Base-by-base conservation (phyloP, 352 stramenopile genomes). In the Globisporangium nunn region DNA sequence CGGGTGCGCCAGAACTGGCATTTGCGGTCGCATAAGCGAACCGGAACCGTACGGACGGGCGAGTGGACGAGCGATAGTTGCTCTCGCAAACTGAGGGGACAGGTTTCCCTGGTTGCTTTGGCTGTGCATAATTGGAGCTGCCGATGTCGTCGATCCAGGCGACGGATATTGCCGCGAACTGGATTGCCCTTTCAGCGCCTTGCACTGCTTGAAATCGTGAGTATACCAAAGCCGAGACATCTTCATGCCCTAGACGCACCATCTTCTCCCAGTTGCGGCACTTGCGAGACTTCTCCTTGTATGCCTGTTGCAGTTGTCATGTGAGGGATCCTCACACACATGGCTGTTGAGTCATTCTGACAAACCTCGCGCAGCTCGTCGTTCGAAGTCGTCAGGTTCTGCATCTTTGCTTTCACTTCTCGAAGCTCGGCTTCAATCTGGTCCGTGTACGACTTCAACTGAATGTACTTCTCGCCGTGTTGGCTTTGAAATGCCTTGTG, bases 221-320 rank as follows among this genome's bases (percentile, higher is more conserved):
- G 35, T 14, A 52, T 17, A 46, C 30, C 10, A 12, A 14, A 45
- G 6, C 47, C 52, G 28, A 47, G 10, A 4, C 8, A 5, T 14
- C 14, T 29, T 10, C 56, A 52, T 28, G 1, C 3, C 23, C 44
- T 50, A 8, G 54, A n/a, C 57, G 50, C 58, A 85, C 84, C 81
- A 94, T 91, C 66, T 92, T 94, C 63, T 94, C 84, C 81, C 81
- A 94, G 64, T 91, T 92, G 12, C 84, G 67, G 62, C 84, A 94
- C 70, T 91, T 91, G 48, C 81, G 61, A 11, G 84, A 85, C 55
- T 92, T 94, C 33, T 94, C 84, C 50, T 92, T 91, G 74, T 92
- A 94, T 31, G 84, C 82, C 84, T 93, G 31, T 14, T 55, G 33
- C 39, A 7, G 8, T 14, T 37, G 47, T 0, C 28, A 64, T 6